phyloP scores from a whole-genome alignment of 2,329 filamentous ascomycete genomes.

The Paecilomyces variotii region DNA sequence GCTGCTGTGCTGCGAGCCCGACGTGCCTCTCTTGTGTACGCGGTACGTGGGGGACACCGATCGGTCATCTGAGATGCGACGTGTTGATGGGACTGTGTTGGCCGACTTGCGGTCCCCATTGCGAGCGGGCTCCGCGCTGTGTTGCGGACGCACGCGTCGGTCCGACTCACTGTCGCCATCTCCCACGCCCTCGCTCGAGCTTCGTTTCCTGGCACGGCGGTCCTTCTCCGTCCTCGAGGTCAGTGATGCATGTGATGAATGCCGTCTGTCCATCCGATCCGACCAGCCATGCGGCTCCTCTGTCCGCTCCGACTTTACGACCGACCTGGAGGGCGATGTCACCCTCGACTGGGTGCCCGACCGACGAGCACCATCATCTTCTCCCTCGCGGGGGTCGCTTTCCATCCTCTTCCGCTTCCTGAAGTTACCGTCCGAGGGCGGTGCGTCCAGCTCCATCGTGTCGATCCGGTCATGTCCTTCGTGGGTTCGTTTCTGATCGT shows the following conservation, averaged over 20 bases:
- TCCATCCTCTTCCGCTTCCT: slow-evolving; percentile 25
- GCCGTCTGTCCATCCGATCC: slow-evolving; percentile 8
- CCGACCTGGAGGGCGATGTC: slow-evolving; percentile 18
- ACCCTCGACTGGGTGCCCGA: slow-evolving; percentile 19
- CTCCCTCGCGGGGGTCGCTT: slow-evolving; percentile 15
- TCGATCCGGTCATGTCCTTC: slow-evolving; percentile 14
- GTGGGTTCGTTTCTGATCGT: slow-evolving; percentile 26
- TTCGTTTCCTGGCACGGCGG: slow-evolving; percentile 25
- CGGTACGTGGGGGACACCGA: slow-evolving; percentile 29
- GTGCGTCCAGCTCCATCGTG: slow-evolving; percentile 12
- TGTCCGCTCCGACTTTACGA: slow-evolving; percentile 29
- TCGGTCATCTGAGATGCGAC: slow-evolving; percentile 23
- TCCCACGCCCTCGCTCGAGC: slow-evolving; percentile 28
- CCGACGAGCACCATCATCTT: slow-evolving; percentile 14
- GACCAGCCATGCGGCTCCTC: slow-evolving; percentile 22
- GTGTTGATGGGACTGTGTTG: slow-evolving; percentile 18
- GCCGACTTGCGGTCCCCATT: slow-evolving; percentile 19
- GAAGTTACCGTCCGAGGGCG: slow-evolving; percentile 15
- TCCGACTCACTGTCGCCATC: slow-evolving; percentile 17
- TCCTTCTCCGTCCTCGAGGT: slow-evolving; percentile 12
- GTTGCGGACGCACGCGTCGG: slow-evolving; percentile 13
- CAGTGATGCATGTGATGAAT: slow-evolving; percentile 11
- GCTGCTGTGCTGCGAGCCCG: slow-evolving; percentile 22
- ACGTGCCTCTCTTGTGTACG: slow-evolving; percentile 29
- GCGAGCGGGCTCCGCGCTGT: slow-evolving; percentile 8